Percentiles rank a stretch among this genome's conserved stretches.
phyloP scores from a whole-genome alignment of 805 yeast genomes.

The Metschnikowia vanudenii region DNA sequence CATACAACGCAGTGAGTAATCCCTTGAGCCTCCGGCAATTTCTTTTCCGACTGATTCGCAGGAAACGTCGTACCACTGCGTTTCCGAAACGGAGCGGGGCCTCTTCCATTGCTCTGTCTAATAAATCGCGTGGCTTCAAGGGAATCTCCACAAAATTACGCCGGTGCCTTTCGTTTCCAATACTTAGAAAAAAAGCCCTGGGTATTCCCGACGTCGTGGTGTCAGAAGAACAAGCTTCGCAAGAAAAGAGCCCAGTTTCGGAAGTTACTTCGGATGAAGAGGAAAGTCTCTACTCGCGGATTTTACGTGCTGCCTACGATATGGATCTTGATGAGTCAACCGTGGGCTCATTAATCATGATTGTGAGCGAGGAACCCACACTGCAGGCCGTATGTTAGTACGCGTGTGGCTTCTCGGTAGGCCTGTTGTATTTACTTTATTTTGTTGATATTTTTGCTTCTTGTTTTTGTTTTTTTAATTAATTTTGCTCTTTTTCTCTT shows the following conservation, averaged over 20 bases:
- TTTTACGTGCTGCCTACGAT: slow-evolving; percentile 9
- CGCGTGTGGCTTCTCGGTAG: background rate
- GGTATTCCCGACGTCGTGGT: no score
- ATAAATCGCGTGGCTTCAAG: slow-evolving; percentile 6
- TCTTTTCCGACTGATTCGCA: background rate
- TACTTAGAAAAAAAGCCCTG: no score
- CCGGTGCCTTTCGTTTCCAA: slow-evolving; percentile 1
- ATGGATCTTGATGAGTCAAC: slow-evolving; percentile 14
- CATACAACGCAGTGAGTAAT: slow-evolving; percentile 1
- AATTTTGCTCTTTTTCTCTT: no score
- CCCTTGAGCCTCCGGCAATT: slow-evolving; percentile 2
- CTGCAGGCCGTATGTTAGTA: background rate
- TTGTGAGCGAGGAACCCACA: slow-evolving; percentile 8
- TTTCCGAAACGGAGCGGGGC: background rate
- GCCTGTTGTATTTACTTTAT: background rate
- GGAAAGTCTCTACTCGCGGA: slow-evolving; percentile 8
- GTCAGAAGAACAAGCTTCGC: background rate
- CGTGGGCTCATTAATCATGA: slow-evolving; percentile 14
- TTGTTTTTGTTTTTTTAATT: no score
- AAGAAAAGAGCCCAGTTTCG: background rate
- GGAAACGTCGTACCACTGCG: background rate
- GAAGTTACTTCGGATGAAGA: background rate
- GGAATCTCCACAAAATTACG: slow-evolving; percentile 7
- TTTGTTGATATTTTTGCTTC: background rate
- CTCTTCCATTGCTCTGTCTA: background rate